Evolutionary conservation across 768 basidiomycete genomes (phyloP).

Genomic region (Podaxis sp.): DNA sequence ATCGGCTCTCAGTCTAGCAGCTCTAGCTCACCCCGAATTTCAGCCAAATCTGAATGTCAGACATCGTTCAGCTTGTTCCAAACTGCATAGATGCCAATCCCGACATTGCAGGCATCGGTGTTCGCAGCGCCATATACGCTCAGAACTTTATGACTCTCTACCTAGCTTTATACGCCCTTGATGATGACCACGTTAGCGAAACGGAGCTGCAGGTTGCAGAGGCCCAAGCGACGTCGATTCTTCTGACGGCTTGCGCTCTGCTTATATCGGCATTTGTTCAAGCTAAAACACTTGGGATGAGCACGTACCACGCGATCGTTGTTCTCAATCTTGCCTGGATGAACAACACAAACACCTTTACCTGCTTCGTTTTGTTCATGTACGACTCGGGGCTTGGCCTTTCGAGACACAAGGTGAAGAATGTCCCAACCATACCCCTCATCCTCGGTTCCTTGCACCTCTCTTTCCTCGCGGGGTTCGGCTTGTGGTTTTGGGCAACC

Average conservation of each 20-base stretch:
- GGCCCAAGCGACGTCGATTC: slow-evolving; percentile 16
- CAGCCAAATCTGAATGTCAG: too few relatives aligned
- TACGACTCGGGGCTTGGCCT: not conserved
- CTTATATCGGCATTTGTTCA: slow-evolving; percentile 25
- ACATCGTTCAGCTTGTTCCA: not conserved
- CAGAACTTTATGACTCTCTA: slow-evolving; percentile 27
- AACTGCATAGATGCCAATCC: slow-evolving; percentile 6
- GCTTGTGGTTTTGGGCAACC: slow-evolving; percentile 18
- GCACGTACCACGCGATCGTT: slow-evolving; percentile 23
- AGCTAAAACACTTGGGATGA: slow-evolving; percentile 18
- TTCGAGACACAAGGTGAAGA: not conserved
- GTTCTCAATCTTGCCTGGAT: slow-evolving; percentile 29
- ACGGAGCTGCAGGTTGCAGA: slow-evolving; percentile 21
- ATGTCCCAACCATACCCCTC: not conserved
- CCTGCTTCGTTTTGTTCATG: slow-evolving; percentile 16
- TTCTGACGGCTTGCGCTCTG: slow-evolving; percentile 26
- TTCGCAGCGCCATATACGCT: slow-evolving; percentile 27
- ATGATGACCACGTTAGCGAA: slow-evolving; percentile 20
- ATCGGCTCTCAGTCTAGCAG: too few relatives aligned
- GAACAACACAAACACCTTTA: slow-evolving; percentile 23
- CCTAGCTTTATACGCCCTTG: slow-evolving; percentile 21
- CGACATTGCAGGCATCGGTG: slow-evolving; percentile 23
- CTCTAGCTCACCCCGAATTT: too few relatives aligned
- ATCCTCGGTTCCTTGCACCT: slow-evolving; percentile 14
- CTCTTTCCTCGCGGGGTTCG: slow-evolving; percentile 12